Conservation (phyloP, 345 rosid genomes). For the Brassica carinata region DNA sequence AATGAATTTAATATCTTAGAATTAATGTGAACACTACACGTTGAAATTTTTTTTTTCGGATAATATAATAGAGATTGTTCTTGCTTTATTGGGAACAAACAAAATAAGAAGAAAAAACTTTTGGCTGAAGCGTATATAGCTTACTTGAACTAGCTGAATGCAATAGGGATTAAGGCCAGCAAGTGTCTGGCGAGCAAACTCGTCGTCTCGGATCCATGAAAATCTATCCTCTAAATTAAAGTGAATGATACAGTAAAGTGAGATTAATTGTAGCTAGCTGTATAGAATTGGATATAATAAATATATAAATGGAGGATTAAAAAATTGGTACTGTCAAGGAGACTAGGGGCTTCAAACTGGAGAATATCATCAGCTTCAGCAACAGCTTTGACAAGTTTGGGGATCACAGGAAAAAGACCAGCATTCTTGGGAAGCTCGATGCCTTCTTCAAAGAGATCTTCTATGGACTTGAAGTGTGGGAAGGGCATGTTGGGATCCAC, state of each 20-base stretch:
- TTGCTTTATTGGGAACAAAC: too few species aligned
- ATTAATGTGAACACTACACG: too few species aligned
- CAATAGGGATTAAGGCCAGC: slow-evolving; percentile 73
- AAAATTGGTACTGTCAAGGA: slow-evolving; percentile 44
- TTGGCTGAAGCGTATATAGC: too few species aligned
- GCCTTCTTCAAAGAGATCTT: slow-evolving; percentile 65
- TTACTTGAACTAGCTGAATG: slow-evolving; percentile 59
- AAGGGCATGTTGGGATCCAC: slow-evolving; percentile 53
- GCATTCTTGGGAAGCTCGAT: slow-evolving; percentile 41
- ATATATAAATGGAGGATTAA: neutral
- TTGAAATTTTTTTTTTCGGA: too few species aligned
- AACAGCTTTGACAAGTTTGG: slow-evolving; percentile 55
- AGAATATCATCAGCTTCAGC: slow-evolving; percentile 44
- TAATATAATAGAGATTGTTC: too few species aligned
- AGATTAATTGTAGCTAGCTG: neutral
- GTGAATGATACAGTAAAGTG: neutral
- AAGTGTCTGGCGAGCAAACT: slow-evolving; percentile 30
- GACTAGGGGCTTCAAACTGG: slow-evolving; percentile 57
- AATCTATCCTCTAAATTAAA: slow-evolving; percentile 59
- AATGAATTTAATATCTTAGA: too few species aligned
- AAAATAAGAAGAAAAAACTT: too few species aligned
- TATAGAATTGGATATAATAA: neutral
- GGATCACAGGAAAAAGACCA: slow-evolving; percentile 49
- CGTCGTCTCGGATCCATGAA: too few species aligned
- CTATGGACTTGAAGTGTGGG: slow-evolving; percentile 66